These are phyloP conservation scores for Exophiala alcalophila DNA, from an alignment of 2,329 filamentous ascomycete genomes.

Conservation along the genomic window DNA sequence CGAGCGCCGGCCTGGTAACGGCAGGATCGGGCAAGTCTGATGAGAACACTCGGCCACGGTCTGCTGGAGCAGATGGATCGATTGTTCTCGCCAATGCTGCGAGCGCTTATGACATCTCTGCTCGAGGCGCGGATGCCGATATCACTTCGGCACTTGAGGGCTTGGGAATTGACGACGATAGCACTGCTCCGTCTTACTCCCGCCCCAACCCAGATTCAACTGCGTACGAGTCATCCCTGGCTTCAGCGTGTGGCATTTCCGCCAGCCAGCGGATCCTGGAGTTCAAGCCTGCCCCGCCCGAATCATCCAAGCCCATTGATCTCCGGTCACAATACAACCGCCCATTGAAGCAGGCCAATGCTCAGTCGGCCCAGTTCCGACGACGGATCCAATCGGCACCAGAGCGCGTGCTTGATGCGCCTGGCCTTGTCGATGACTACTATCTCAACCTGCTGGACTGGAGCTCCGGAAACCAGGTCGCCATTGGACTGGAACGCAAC, in stretches of 20 bases:
- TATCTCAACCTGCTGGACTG: slow-evolving; percentile 98
- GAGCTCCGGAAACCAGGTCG: slow-evolving; percentile 96
- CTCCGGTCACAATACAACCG: slow-evolving; percentile 97
- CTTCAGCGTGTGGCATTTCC: slow-evolving; percentile 85
- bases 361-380: slow-evolving; percentile 78
- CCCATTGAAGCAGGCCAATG: slow-evolving; percentile 74
- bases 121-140: slow-evolving; percentile 66
- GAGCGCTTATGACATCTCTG: slow-evolving; percentile 59
- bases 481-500: slow-evolving; percentile 92
- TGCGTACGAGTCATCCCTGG: slow-evolving; percentile 88
- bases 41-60: slow-evolving; percentile 71
- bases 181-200: slow-evolving; percentile 61
- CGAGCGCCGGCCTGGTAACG: slow-evolving; percentile 84
- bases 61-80: slow-evolving; percentile 67
- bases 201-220: slow-evolving; percentile 82
- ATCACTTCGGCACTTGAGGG: slow-evolving; percentile 74
- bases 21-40: slow-evolving; percentile 81
- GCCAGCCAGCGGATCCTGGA: slow-evolving; percentile 93
- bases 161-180: slow-evolving; percentile 71
- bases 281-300: slow-evolving; percentile 97
- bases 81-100: slow-evolving; percentile 70
- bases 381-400: slow-evolving; percentile 91
- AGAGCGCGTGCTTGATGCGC: slow-evolving; percentile 92
- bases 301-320: slow-evolving; percentile 97
- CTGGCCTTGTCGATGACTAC: slow-evolving; percentile 95